phyloP scores from a whole-genome alignment of 2,329 filamentous ascomycete genomes.

The Ceratocystis variospora region DNA sequence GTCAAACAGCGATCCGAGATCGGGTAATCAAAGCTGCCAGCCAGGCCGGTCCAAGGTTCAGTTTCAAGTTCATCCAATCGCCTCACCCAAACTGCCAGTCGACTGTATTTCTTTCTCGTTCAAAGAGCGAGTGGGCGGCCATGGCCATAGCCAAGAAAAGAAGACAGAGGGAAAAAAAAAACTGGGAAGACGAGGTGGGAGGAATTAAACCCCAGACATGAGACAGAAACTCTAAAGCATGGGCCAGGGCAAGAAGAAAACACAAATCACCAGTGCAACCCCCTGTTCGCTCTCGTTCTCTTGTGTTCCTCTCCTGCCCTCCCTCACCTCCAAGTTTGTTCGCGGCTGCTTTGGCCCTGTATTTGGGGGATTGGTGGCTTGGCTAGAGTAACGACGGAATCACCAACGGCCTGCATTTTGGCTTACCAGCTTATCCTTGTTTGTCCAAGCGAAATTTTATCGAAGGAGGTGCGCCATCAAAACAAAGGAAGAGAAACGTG shows the following conservation, averaged over 20 bases:
- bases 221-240: conserved; percentile 9
- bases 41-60: not conserved
- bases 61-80: not conserved
- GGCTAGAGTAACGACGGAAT: not conserved
- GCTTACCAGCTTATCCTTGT: conserved; percentile 2
- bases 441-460: conserved; percentile 10
- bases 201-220: conserved; percentile 7
- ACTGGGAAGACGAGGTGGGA: not conserved
- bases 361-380: not conserved
- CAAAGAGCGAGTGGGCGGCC: not conserved
- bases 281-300: not conserved
- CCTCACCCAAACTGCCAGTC: not conserved
- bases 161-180: not conserved
- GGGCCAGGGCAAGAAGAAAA: conserved; percentile 6
- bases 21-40: not conserved
- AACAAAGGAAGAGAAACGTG: not conserved
- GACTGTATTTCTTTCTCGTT: not conserved
- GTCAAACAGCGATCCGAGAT: not conserved
- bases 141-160: not conserved
- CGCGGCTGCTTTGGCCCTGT: not conserved
- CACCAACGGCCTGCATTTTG: not conserved
- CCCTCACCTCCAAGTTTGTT: not conserved
- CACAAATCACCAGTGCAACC: not conserved
- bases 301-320: too few species aligned
- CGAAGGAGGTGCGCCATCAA: conserved; percentile 8